Evolutionary conservation across 441 rosid genomes (phyloP).

Genomic region (Syzygium syzygioides): DNA sequence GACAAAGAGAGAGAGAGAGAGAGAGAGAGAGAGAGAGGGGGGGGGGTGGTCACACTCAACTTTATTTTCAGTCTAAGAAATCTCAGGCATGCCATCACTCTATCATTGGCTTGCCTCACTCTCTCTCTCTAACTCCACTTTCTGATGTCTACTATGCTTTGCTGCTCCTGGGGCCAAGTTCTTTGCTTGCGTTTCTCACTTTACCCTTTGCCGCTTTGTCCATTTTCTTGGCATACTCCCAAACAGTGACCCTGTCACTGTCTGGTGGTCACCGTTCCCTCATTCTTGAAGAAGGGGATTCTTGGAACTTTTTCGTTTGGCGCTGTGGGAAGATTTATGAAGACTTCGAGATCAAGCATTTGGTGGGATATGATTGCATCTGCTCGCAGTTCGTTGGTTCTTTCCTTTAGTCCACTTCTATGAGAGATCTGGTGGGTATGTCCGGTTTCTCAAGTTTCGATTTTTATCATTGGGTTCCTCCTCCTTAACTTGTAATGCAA

Average conservation of each 20-base stretch:
- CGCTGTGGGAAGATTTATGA: conserved; percentile 5
- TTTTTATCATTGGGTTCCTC: not conserved
- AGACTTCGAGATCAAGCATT: conserved; percentile 33
- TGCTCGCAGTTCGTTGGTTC: conserved; percentile 22
- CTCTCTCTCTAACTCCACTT: conserved; percentile 8
- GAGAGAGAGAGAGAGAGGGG: not conserved
- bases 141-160: not conserved
- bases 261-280: conserved; percentile 5
- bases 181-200: not conserved
- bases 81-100: not conserved
- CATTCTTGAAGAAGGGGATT: conserved; percentile 18
- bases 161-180: not conserved
- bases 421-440: conserved; percentile 67
- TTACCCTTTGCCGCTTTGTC: not conserved
- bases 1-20: not conserved
- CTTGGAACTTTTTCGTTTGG: not conserved
- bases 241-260: not conserved
- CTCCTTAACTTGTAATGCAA: conserved; percentile 52
- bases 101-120: conserved; percentile 14
- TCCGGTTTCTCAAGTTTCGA: conserved; percentile 11
- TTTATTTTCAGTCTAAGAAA: not conserved
- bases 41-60: not conserved
- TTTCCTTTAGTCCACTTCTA: conserved; percentile 34
- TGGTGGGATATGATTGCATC: conserved; percentile 26
- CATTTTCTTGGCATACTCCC: not conserved